These are phyloP conservation scores for Dendrobium huoshanense DNA, from an alignment of 106 monocot species.

Conservation along the genomic window DNA sequence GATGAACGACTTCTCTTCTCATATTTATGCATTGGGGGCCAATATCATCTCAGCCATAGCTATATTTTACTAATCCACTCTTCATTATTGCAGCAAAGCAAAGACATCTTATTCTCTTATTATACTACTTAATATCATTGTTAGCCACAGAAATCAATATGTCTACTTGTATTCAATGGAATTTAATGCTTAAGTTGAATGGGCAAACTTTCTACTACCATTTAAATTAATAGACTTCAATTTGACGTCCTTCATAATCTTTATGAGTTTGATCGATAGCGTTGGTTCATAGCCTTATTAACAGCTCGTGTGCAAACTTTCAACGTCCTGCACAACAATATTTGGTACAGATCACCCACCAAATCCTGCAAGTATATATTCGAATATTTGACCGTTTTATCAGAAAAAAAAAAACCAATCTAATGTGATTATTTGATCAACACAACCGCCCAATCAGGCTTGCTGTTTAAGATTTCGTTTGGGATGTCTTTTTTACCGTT, in stretches of 20 bases:
- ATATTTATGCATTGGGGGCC: no score
- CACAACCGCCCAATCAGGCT: no score
- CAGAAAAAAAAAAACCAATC: neutral
- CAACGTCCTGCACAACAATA: neutral
- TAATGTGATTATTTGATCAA: no score
- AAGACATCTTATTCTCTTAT: no score
- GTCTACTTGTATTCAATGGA: neutral
- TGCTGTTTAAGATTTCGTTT: no score
- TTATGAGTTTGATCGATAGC: neutral
- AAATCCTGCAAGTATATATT: neutral
- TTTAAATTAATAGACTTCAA: neutral
- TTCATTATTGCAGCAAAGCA: no score
- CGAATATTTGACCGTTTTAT: neutral
- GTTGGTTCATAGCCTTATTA: neutral
- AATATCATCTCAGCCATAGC: no score
- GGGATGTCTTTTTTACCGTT: no score
- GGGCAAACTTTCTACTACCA: neutral
- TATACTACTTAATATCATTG: no score
- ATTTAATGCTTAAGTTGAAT: slow-evolving; percentile 4
- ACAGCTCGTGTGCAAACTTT: neutral
- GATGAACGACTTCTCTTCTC: no score
- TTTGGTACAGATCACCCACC: neutral
- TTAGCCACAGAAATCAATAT: no score
- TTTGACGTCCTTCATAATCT: neutral
- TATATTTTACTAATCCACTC: no score